Evolutionary conservation across 306 rosid genomes (phyloP).

Genomic region (Medicago lupulina): DNA sequence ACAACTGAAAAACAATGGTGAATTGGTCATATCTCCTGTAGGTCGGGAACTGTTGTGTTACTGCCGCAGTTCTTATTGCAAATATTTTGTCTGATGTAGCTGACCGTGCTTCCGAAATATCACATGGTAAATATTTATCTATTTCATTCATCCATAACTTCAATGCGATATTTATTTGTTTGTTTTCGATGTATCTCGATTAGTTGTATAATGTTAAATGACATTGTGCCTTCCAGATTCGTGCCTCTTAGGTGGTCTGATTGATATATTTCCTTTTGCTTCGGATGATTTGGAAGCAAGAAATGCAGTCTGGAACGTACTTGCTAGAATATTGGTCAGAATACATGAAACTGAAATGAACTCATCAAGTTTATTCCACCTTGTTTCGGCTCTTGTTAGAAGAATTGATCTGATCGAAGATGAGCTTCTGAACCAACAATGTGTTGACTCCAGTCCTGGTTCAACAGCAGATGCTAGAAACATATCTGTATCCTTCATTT

Average conservation of each 20-base stretch:
- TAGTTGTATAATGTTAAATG: slow-evolving; percentile 36
- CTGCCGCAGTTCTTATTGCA: slow-evolving; percentile 83
- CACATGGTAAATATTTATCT: slow-evolving; percentile 57
- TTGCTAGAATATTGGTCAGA: slow-evolving; percentile 68
- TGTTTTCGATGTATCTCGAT: slow-evolving; percentile 26
- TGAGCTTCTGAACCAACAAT: slow-evolving; percentile 70
- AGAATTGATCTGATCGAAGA: slow-evolving; percentile 85
- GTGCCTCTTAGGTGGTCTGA: slow-evolving; percentile 71
- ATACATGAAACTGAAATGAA: slow-evolving; percentile 67
- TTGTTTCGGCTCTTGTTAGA: slow-evolving; percentile 62
- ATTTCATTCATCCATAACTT: slow-evolving; percentile 17
- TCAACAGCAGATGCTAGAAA: slow-evolving; percentile 58
- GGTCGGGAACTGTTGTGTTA: slow-evolving; percentile 86
- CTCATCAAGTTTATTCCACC: slow-evolving; percentile 53
- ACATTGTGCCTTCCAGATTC: slow-evolving; percentile 60
- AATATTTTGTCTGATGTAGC: slow-evolving; percentile 78
- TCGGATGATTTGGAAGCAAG: slow-evolving; percentile 84
- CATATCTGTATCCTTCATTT: slow-evolving; percentile 78
- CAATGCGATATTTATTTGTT: neutral
- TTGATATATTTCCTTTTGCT: slow-evolving; percentile 84
- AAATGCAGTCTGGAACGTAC: slow-evolving; percentile 83
- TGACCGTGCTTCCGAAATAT: slow-evolving; percentile 60
- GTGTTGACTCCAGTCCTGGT: slow-evolving; percentile 47
- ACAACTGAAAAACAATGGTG: slow-evolving; percentile 35
- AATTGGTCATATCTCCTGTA: slow-evolving; percentile 47